These are phyloP conservation scores for Rubia yunnanensis DNA, from an alignment of 257 asterid genomes.

Conservation along the genomic window DNA sequence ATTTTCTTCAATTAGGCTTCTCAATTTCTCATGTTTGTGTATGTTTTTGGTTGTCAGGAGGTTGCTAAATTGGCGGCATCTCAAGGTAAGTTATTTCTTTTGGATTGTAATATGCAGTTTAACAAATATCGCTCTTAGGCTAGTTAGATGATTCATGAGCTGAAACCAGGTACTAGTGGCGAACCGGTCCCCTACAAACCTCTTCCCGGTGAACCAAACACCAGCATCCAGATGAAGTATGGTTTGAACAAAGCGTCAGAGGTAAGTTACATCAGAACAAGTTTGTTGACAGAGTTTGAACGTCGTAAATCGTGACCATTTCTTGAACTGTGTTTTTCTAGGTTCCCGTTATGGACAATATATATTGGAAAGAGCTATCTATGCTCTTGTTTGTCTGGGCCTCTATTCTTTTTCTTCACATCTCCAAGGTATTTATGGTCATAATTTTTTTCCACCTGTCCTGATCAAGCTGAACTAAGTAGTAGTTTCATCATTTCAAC, in stretches of 20 bases:
- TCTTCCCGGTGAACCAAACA: constrained; percentile 61
- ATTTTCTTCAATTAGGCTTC: not conserved
- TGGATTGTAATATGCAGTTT: not conserved
- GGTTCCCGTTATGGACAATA: constrained; percentile 71
- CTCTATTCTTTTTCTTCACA: constrained; percentile 61
- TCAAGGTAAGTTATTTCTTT: constrained; percentile 37
- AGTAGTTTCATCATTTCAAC: constrained; percentile 17
- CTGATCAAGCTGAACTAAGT: not conserved
- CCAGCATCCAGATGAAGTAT: constrained; percentile 19
- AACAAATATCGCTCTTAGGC: not conserved
- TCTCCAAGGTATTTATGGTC: constrained; percentile 43
- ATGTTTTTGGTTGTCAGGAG: constrained; percentile 36
- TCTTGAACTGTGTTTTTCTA: constrained; percentile 18
- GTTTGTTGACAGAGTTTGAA: not conserved
- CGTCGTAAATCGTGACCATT: not conserved
- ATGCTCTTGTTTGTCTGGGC: constrained; percentile 77
- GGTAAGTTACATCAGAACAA: constrained; percentile 28
- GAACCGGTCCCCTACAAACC: constrained; percentile 63
- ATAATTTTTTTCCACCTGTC: not conserved
- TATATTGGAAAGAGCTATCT: constrained; percentile 81
- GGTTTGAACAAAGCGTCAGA: constrained; percentile 32
- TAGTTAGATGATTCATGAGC: not conserved
- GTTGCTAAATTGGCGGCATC: constrained; percentile 36
- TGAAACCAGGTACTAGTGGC: constrained; percentile 33
- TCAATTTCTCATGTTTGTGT: not conserved